Evolutionary conservation across 306 rosid species (phyloP).

Genomic region (Biancaea sappan): DNA sequence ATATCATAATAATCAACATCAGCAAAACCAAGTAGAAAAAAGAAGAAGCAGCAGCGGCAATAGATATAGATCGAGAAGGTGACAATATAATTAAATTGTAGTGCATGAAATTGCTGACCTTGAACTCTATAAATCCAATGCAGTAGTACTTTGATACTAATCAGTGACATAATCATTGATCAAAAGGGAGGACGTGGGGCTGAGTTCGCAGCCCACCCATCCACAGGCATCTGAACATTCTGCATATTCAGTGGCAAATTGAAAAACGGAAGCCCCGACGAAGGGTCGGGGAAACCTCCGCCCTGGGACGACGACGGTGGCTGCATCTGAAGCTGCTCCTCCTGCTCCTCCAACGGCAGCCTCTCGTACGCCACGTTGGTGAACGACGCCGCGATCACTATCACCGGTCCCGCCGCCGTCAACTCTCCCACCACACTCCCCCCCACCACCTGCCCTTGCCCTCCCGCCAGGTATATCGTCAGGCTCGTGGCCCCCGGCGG

Average conservation of each 20-base stretch:
- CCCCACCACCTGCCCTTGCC: constrained; percentile 89
- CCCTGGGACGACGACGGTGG: constrained; percentile 36
- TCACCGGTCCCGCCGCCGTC: constrained; percentile 80
- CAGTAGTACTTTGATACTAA: too few relatives aligned
- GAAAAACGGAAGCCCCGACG: constrained; percentile 75
- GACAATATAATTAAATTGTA: background rate
- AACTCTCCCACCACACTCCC: constrained; percentile 90
- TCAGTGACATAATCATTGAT: background rate
- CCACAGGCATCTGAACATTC: constrained; percentile 71
- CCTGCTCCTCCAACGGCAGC: constrained; percentile 69
- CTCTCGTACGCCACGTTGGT: constrained; percentile 89
- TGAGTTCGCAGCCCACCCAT: constrained; percentile 56
- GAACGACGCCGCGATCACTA: constrained; percentile 80
- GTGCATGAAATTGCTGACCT: constrained; percentile 59
- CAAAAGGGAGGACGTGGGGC: constrained; percentile 44
- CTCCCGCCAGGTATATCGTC: constrained; percentile 72
- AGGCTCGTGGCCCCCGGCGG: constrained; percentile 90
- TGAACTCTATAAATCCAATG: background rate
- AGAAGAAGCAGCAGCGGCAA: background rate
- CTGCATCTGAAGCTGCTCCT: constrained; percentile 59
- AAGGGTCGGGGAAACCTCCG: constrained; percentile 59
- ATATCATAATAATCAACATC: constrained; percentile 9
- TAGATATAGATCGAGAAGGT: background rate
- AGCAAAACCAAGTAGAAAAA: background rate
- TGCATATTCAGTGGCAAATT: constrained; percentile 79